Percentiles rank a stretch among this genome's conserved stretches.
Evolutionary conservation across 768 basidiomycete genomes (phyloP).

Genomic region (Phanerochaete sordida): DNA sequence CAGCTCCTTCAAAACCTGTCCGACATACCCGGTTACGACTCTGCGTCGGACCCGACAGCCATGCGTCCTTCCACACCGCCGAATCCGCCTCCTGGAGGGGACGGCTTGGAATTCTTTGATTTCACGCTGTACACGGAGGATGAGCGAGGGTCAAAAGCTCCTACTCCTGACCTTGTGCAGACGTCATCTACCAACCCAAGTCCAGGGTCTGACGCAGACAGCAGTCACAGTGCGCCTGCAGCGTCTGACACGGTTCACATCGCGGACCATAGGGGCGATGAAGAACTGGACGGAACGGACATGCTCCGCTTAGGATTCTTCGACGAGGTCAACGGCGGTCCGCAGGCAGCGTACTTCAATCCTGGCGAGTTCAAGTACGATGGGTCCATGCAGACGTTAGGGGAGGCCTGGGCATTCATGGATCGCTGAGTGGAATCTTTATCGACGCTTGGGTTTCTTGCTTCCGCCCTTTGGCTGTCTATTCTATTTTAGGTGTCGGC

Average conservation of each 20-base stretch:
- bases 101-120: constrained; percentile 63
- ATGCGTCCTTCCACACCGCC: constrained; percentile 1
- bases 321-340: constrained; percentile 75
- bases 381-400: constrained; percentile 56
- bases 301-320: constrained; percentile 55
- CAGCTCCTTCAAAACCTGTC: constrained; percentile 48
- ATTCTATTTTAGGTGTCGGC: constrained; percentile 6
- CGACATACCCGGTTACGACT: neutral
- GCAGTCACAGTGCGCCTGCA: constrained; percentile 46
- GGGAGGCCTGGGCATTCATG: constrained; percentile 71
- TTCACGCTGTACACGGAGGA: constrained; percentile 63
- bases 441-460: constrained; percentile 5
- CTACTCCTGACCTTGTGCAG: constrained; percentile 68
- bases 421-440: constrained; percentile 40
- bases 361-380: constrained; percentile 65
- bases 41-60: too few relatives aligned
- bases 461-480: constrained; percentile 5
- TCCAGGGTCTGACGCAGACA: constrained; percentile 67
- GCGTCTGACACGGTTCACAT: constrained; percentile 39
- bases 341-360: constrained; percentile 65
- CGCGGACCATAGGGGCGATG: constrained; percentile 45
- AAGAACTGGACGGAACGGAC: constrained; percentile 38
- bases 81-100: constrained; percentile 32
- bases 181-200: constrained; percentile 75
- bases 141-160: constrained; percentile 56